Evolutionary conservation across 1,139 yeast genomes (phyloP).

Genomic region (Arxiozyma bovina): DNA sequence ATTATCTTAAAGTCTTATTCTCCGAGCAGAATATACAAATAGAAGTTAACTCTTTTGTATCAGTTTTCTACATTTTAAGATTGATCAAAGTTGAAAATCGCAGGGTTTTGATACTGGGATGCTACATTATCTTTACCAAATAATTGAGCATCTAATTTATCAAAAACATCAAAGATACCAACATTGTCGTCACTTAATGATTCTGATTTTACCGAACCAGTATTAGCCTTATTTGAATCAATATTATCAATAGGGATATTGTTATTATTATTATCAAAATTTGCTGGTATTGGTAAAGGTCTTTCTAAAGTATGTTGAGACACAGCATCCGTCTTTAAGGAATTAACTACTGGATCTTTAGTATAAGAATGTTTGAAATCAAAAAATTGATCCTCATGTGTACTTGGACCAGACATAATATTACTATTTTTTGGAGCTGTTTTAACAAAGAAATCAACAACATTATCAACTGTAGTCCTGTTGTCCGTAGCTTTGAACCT

Average conservation of each 20-base stretch:
- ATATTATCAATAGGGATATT: neutral
- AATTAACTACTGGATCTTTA: neutral
- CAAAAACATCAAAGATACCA: conserved; percentile 67
- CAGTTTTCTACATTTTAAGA: neutral
- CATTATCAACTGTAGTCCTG: neutral
- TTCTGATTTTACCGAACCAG: neutral
- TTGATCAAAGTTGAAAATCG: neutral
- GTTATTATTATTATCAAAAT: neutral
- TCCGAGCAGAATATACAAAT: too few relatives aligned
- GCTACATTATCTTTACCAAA: conserved; percentile 52
- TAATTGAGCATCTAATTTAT: conserved; percentile 70
- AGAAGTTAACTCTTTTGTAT: neutral
- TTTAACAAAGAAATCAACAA: conserved; percentile 3
- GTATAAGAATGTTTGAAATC: neutral
- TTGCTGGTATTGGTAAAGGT: neutral
- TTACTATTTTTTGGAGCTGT: neutral
- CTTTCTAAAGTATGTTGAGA: neutral
- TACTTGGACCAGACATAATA: conserved; percentile 5
- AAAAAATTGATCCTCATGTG: conserved; percentile 2
- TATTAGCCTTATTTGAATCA: neutral
- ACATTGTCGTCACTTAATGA: neutral
- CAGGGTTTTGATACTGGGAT: conserved; percentile 33
- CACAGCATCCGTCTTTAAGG: neutral
- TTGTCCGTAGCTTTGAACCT: neutral
- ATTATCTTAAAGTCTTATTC: too few relatives aligned